These are phyloP conservation scores for Auriculariales sp. DNA, from an alignment of 768 basidiomycete genomes.

Conservation along the genomic window DNA sequence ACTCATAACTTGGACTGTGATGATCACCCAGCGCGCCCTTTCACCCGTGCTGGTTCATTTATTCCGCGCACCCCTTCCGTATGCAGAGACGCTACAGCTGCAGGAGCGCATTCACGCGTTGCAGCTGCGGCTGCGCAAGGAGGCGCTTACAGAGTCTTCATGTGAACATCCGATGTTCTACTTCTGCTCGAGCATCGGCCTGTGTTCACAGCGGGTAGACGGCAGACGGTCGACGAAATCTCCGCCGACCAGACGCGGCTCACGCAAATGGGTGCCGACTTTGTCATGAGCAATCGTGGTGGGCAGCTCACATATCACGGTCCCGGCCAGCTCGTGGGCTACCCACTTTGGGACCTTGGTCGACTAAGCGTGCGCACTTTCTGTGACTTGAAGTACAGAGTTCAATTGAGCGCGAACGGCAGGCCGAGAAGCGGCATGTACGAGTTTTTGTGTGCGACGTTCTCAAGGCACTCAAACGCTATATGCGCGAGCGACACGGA, in stretches of 20 bases:
- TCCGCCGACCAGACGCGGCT: constrained; percentile 48
- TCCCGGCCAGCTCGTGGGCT: constrained; percentile 92
- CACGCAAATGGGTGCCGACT: constrained; percentile 73
- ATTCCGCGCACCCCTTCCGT: constrained; percentile 69
- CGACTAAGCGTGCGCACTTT: constrained; percentile 45
- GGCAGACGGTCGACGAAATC: constrained; percentile 53
- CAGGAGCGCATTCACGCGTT: constrained; percentile 59
- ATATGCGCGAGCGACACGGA: constrained; percentile 47
- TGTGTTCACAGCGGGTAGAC: constrained; percentile 87
- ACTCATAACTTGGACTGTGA: no score
- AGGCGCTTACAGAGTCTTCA: constrained; percentile 20
- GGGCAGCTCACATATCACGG: constrained; percentile 96
- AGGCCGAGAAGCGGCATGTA: constrained; percentile 21
- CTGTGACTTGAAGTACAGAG: not conserved
- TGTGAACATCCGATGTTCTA: constrained; percentile 39
- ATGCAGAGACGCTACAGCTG: constrained; percentile 46
- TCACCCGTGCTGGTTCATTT: constrained; percentile 62
- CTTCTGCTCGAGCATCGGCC: constrained; percentile 83
- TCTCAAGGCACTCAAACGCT: constrained; percentile 52
- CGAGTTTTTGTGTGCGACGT: constrained; percentile 77
- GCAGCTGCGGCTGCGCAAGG: constrained; percentile 41
- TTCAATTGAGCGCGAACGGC: no score
- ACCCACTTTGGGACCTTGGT: constrained; percentile 83
- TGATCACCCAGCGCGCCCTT: no score
- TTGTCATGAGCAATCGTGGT: constrained; percentile 66